These are phyloP conservation scores for Colletotrichum camelliae DNA, from an alignment of 2,329 filamentous ascomycete genomes.

Conservation along the genomic window DNA sequence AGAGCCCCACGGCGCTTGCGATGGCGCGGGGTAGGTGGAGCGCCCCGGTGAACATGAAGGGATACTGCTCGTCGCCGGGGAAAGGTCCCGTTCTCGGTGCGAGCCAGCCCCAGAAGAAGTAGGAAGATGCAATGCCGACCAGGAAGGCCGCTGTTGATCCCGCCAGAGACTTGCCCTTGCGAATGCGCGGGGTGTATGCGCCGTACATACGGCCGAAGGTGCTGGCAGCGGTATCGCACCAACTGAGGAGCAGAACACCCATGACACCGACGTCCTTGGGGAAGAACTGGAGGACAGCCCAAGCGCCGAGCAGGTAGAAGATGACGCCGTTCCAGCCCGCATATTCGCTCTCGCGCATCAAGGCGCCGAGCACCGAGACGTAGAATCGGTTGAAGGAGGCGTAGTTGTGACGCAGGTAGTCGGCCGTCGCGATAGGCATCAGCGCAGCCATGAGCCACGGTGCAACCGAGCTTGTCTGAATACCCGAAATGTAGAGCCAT, in stretches of 20 bases:
- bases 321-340: conserved; percentile 96
- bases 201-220: conserved; percentile 93
- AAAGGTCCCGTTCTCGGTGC: conserved; percentile 72
- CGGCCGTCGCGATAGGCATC: conserved; percentile 82
- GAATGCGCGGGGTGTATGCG: conserved; percentile 83
- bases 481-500: conserved; percentile 81
- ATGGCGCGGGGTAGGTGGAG: conserved; percentile 71
- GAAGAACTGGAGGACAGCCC: conserved; percentile 83
- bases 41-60: conserved; percentile 82
- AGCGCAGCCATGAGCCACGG: conserved; percentile 83
- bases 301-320: conserved; percentile 92
- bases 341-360: conserved; percentile 98
- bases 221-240: conserved; percentile 97
- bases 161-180: conserved; percentile 89
- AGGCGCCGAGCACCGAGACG: conserved; percentile 80
- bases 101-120: conserved; percentile 87
- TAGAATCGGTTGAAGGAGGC: conserved; percentile 86
- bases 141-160: conserved; percentile 85
- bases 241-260: conserved; percentile 87
- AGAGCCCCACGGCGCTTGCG: conserved; percentile 66
- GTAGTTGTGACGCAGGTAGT: conserved; percentile 83
- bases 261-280: conserved; percentile 94
- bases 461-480: conserved; percentile 78
- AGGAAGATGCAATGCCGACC: conserved; percentile 82
- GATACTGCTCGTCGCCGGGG: conserved; percentile 70